These are phyloP conservation scores for Tetrapyrgos nigripes DNA, from an alignment of 1,284 basidiomycete species.

Conservation along the genomic window DNA sequence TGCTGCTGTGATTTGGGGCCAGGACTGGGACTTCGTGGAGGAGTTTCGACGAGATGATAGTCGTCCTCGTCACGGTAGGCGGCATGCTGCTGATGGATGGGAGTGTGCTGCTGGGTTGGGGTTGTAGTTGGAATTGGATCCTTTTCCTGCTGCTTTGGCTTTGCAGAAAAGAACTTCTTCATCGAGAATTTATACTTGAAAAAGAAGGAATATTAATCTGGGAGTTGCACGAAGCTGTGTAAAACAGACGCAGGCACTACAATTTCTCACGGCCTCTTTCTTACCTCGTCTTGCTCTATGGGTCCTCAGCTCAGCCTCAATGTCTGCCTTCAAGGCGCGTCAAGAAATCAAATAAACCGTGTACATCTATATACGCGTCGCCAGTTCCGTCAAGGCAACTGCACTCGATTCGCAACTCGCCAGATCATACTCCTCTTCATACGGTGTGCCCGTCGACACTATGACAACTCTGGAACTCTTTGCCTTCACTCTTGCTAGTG, in stretches of 20 bases:
- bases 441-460: conserved; percentile 65
- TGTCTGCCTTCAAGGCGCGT: no score
- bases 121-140: conserved; percentile 7
- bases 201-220: neutral
- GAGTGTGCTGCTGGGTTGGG: neutral
- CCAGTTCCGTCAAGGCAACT: no score
- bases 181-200: neutral
- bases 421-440: conserved; percentile 41
- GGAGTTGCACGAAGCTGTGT: no score
- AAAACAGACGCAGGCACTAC: no score
- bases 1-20: neutral
- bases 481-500: conserved; percentile 40
- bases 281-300: no score
- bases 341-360: neutral
- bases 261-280: no score
- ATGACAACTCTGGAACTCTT: conserved; percentile 46
- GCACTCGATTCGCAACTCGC: neutral
- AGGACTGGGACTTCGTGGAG: neutral
- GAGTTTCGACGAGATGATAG: conserved; percentile 6
- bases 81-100: conserved; percentile 9
- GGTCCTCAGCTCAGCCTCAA: no score
- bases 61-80: conserved; percentile 5
- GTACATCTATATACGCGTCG: no score
- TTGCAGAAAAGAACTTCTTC: conserved; percentile 10
- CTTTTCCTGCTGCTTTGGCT: conserved; percentile 4